Base-by-base conservation (phyloP, 768 basidiomycete species). In the Suillus clintonianus region DNA sequence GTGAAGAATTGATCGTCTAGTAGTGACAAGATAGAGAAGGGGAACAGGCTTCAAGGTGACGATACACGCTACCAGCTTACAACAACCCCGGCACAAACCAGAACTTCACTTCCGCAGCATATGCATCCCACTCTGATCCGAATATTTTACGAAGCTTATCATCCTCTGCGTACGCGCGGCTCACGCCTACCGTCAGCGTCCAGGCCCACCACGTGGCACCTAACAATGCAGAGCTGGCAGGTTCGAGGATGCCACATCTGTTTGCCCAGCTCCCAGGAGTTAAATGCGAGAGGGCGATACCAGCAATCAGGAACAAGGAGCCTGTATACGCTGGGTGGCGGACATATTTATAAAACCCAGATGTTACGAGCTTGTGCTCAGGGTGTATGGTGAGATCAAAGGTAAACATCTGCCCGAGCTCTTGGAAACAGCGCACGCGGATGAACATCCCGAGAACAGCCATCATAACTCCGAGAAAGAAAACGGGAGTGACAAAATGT, bases 311-410 rank as follows among this genome's bases (percentile, higher is more conserved):
- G 24, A 83, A 72, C 62, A 86, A 67, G 1, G 83, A 82, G n/a
- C 85, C 85, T 0, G 83, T 81, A 70, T 85, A 86, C 0, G 84
- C 79, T 19, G 85, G 85, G 71, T 86, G 85, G 8, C 85, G 82
- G 59, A 86, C 85, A 62, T 81, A 80, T 7, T 72, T 62, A 69
- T 86, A 86, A 63, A 79, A 82, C 22, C 84, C 80, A n/a, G 72
- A 70, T 3, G 84, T 85, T 65, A 86, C 74, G 51, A 86, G 78
- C 55, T 72, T 78, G 73, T 87, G 86, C 37, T 76, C 71, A 2
- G 84, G 83, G 61, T 82, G 83, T 47, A 87, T 71, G 53, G 85
- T 85, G 55, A 87, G 79, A 68, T 86, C 85, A 70, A 86, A 87
- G 0, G 86, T 86, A 76, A 87, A 87, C 61, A 86, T 73, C 2